Conservation (phyloP, 2,329 filamentous ascomycete genomes). For the Diplocarpon rosae region DNA sequence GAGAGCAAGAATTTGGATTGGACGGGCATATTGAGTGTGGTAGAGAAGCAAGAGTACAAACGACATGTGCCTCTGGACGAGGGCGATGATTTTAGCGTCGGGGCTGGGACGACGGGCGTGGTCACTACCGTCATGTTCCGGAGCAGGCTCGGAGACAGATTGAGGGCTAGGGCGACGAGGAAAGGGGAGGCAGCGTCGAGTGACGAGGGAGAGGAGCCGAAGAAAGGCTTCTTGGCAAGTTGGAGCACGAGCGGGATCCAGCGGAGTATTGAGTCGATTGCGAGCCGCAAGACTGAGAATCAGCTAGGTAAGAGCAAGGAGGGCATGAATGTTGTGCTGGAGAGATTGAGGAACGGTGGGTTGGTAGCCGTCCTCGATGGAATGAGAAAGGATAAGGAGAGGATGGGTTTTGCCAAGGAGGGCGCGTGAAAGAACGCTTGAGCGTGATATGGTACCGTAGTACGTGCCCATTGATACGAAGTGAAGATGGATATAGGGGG, state of each 20-base stretch:
- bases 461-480: background rate
- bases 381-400: slow-evolving; percentile 48
- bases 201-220: slow-evolving; percentile 34
- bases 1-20: slow-evolving; percentile 76
- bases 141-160: slow-evolving; percentile 58
- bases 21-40: slow-evolving; percentile 66
- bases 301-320: slow-evolving; percentile 72
- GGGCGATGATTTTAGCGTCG: slow-evolving; percentile 20
- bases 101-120: slow-evolving; percentile 46
- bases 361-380: slow-evolving; percentile 60
- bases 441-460: background rate
- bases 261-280: slow-evolving; percentile 68
- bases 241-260: slow-evolving; percentile 66
- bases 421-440: slow-evolving; percentile 9
- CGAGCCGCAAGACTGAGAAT: slow-evolving; percentile 64
- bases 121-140: slow-evolving; percentile 64
- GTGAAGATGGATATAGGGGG: background rate
- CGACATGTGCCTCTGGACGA: slow-evolving; percentile 17
- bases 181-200: slow-evolving; percentile 30
- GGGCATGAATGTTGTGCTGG: slow-evolving; percentile 73
- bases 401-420: slow-evolving; percentile 13
- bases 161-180: slow-evolving; percentile 28
- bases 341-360: slow-evolving; percentile 55
- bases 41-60: slow-evolving; percentile 64
- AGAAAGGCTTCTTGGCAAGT: slow-evolving; percentile 39